These are phyloP conservation scores for Exutisphaerella laricina DNA, from an alignment of 2,329 filamentous ascomycete genomes.

Conservation along the genomic window DNA sequence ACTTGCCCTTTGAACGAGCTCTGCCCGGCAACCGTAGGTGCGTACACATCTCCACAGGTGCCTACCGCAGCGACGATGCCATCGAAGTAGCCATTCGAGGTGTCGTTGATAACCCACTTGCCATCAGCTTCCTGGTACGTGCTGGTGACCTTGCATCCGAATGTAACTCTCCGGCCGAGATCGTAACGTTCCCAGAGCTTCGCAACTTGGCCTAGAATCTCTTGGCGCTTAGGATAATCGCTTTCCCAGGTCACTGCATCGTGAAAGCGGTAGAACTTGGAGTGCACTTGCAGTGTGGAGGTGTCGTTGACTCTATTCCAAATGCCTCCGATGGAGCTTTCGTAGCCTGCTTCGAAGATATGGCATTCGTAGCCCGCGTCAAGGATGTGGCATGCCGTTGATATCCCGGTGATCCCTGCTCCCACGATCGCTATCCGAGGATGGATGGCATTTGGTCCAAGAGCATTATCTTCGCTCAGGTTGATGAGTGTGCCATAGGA, in stretches of 20 bases:
- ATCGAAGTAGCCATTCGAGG: conserved; percentile 66
- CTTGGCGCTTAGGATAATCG: conserved; percentile 68
- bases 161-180: conserved; percentile 63
- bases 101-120: conserved; percentile 72
- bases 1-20: conserved; percentile 61
- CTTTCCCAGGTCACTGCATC: conserved; percentile 67
- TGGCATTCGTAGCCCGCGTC: conserved; percentile 78
- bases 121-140: conserved; percentile 63
- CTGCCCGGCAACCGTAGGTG: conserved; percentile 56
- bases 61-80: conserved; percentile 73
- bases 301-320: conserved; percentile 58
- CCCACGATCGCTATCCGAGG: conserved; percentile 50
- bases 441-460: conserved; percentile 30
- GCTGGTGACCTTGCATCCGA: conserved; percentile 62
- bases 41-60: conserved; percentile 60
- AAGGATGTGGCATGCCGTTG: conserved; percentile 69
- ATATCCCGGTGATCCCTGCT: conserved; percentile 60
- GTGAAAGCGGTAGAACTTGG: conserved; percentile 81
- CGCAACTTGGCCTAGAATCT: conserved; percentile 67
- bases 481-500: conserved; percentile 15
- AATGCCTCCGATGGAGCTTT: conserved; percentile 49
- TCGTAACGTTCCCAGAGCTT: conserved; percentile 70
- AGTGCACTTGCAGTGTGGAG: conserved; percentile 76
- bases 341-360: conserved; percentile 67
- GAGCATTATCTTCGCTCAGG: conserved; percentile 10